Percentiles rank a stretch among this genome's conserved stretches.
Evolutionary conservation across 2,329 filamentous ascomycete genomes (phyloP).

Genomic region (Penicillium concentricum): DNA sequence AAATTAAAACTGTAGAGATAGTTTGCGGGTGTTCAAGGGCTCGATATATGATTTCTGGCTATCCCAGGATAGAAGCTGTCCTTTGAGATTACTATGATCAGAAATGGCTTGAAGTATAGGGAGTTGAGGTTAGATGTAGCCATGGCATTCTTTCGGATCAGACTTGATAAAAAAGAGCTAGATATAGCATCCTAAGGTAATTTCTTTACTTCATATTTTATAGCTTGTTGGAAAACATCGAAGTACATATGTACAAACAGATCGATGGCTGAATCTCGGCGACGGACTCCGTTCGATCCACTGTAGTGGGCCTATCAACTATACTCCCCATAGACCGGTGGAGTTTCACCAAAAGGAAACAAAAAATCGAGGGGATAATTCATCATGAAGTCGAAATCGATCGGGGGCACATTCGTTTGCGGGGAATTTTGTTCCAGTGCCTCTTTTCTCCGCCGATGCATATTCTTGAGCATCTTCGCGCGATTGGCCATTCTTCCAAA

Average conservation of each 20-base stretch:
- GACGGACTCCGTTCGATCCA: not conserved
- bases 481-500: constrained; percentile 8
- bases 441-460: constrained; percentile 13
- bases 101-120: not conserved
- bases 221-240: too few species aligned
- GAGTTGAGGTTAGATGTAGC: too few species aligned
- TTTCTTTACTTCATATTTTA: too few species aligned
- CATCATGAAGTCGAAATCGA: constrained; percentile 11
- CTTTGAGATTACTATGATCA: not conserved
- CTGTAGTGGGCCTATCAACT: not conserved
- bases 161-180: too few species aligned
- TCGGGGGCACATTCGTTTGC: not conserved
- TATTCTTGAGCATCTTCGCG: constrained; percentile 11
- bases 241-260: not conserved
- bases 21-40: too few species aligned
- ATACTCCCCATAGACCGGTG: not conserved
- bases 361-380: constrained; percentile 12
- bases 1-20: not conserved
- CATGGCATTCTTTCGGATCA: not conserved
- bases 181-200: fast-evolving
- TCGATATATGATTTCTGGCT: not conserved
- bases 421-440: constrained; percentile 5
- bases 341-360: constrained; percentile 12
- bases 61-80: not conserved
- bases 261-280: not conserved